A percentile compares a stretch with the other conserved stretches of the same genome.
These are phyloP conservation scores for Ottelia alismoides DNA, from an alignment of 106 monocot genomes.

Conservation along the genomic window DNA sequence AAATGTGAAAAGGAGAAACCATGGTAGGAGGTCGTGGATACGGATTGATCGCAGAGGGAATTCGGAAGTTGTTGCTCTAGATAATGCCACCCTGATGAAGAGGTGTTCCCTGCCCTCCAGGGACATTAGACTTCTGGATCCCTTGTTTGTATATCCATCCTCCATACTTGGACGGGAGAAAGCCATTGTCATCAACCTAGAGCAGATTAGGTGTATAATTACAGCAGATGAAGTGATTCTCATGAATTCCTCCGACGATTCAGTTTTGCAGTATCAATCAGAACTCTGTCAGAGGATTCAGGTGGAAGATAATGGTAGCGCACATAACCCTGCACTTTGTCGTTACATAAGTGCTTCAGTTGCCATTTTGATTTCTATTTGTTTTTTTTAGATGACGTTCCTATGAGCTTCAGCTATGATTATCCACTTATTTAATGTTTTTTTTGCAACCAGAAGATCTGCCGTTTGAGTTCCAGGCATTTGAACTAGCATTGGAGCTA, in stretches of 20 bases:
- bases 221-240: conserved; percentile 61
- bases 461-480: conserved; percentile 61
- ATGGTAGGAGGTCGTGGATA: conserved; percentile 74
- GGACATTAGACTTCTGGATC: conserved; percentile 64
- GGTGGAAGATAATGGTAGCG: conserved; percentile 32
- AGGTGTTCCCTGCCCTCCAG: conserved; percentile 47
- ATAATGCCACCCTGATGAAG: conserved; percentile 48
- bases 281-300: conserved; percentile 36
- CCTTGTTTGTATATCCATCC: conserved; percentile 43
- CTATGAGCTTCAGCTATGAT: too few relatives aligned
- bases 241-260: conserved; percentile 40
- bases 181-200: conserved; percentile 69
- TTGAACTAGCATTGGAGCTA: conserved; percentile 62
- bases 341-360: neutral
- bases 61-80: conserved; percentile 28
- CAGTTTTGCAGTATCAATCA: conserved; percentile 27
- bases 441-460: conserved; percentile 31
- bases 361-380: neutral
- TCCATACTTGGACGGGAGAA: conserved; percentile 35
- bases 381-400: neutral
- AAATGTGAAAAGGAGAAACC: conserved; percentile 35
- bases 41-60: conserved; percentile 39
- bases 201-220: conserved; percentile 70
- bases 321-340: neutral
- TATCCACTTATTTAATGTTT: too few relatives aligned